Evolutionary conservation across 176 grass and related monocot species (phyloP).

Genomic region (Eragrostis curvula): DNA sequence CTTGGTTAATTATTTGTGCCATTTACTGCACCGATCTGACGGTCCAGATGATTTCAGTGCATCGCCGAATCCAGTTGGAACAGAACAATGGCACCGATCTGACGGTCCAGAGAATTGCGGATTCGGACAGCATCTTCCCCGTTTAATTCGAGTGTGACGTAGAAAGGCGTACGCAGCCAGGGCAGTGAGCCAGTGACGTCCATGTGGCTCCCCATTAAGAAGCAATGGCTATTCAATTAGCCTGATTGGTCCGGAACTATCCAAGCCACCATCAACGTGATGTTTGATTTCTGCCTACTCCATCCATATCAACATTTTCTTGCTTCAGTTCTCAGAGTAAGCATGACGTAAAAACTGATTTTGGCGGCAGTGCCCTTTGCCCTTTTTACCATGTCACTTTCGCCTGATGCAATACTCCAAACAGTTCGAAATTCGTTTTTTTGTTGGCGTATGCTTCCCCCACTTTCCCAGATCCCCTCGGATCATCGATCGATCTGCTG

Average conservation of each 20-base stretch:
- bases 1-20: background rate
- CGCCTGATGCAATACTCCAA: background rate
- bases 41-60: background rate
- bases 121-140: slow-evolving; percentile 18
- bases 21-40: slow-evolving; percentile 4
- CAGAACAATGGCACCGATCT: too few relatives aligned
- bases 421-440: background rate
- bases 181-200: slow-evolving; percentile 18
- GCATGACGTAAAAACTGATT: background rate
- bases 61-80: background rate
- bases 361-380: too few relatives aligned
- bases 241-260: slow-evolving; percentile 1
- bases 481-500: background rate
- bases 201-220: slow-evolving; percentile 44
- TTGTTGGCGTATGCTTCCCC: background rate
- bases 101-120: too few relatives aligned
- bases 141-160: slow-evolving; percentile 15
- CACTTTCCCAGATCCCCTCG: background rate
- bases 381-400: background rate
- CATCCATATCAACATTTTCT: background rate
- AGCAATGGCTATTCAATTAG: slow-evolving; percentile 31
- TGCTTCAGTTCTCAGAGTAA: background rate
- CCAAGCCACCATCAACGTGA: slow-evolving; percentile 12
- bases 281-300: background rate
- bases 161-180: slow-evolving; percentile 6